Base-by-base conservation (phyloP, 1,284 basidiomycete genomes). In the Bjerkandera adusta region DNA sequence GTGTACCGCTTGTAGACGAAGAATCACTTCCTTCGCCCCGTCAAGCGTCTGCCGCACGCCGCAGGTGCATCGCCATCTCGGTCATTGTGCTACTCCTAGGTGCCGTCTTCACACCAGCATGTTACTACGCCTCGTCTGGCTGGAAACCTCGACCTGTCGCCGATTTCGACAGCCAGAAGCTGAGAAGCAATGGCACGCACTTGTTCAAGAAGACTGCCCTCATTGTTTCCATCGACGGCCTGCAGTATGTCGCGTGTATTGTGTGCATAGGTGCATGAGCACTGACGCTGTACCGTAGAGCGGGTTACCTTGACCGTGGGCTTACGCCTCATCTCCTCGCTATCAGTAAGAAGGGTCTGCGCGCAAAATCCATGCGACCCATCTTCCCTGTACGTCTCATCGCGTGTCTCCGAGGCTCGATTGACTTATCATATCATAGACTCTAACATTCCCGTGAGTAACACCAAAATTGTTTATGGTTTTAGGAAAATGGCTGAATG, bases 401-500 rank as follows among this genome's bases (percentile, higher is more conserved):
- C 16, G 35, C 6, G 24, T n/a, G 8, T 10, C 18, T 11, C 20
- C 32, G 12, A 5, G 25, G 25, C 39, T 50, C 11, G 53, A 30
- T 1, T 24, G 5, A 22, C 12, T 5, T 34, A 21, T 10, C 7
- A 29, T 43, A 30, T 22, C 12, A 8, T 56, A 90, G 88, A 89
- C 90, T 0, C 66, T 94, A 52, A 96, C 94, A 0, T 97, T 97
- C 59, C 94, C 90, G 79, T 89, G 60, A 73, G 85, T 71, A 26
- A 4, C 8, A 27, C 7, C 15, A 16, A 25, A 11, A 16, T 13
- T 41, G 27, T 36, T 30, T 41, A 29, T 41, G 39, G 7, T 3
- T 42, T n/a, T 8, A 27, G 10, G 16, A 16, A n/a, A 3, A 22
- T n/a, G 15, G 46, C 26, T 40, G 18, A 41, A 35, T 32, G 36